phyloP scores from a whole-genome alignment of 371 early-diverging fungal genomes.

The Mortierella sp. region DNA sequence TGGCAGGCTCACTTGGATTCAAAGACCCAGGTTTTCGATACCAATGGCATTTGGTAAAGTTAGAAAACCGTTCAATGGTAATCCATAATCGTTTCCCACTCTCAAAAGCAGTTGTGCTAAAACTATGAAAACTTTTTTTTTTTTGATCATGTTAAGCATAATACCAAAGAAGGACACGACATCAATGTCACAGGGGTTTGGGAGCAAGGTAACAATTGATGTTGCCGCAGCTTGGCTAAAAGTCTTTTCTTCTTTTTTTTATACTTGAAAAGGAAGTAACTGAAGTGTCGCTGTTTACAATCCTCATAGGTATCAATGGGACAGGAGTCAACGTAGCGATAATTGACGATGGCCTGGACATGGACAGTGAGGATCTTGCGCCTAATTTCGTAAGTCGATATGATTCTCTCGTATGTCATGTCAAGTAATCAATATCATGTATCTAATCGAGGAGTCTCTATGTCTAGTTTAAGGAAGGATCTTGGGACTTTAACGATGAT shows the following conservation, averaged over 20 bases:
- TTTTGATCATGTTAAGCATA: slow-evolving; percentile 70
- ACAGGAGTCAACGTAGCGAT: slow-evolving; percentile 87
- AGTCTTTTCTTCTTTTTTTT: no score
- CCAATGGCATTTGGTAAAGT: slow-evolving; percentile 88
- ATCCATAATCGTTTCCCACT: no score
- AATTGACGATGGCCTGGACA: slow-evolving; percentile 96
- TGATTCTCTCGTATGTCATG: not conserved
- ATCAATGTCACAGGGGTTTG: slow-evolving; percentile 95
- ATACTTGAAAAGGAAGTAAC: no score
- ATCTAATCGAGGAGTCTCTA: not conserved
- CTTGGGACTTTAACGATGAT: slow-evolving; percentile 94
- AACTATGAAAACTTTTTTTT: no score
- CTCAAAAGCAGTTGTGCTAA: no score
- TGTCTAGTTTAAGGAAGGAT: slow-evolving; percentile 81
- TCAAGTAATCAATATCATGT: not conserved
- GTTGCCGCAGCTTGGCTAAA: no score
- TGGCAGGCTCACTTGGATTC: slow-evolving; percentile 59
- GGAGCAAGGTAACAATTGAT: no score
- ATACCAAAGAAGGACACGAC: slow-evolving; percentile 81
- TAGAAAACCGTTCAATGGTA: slow-evolving; percentile 82
- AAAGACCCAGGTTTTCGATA: slow-evolving; percentile 80
- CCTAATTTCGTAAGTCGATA: slow-evolving; percentile 83
- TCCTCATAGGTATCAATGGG: slow-evolving; percentile 92
- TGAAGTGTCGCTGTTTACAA: slow-evolving; percentile 87
- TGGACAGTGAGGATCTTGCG: slow-evolving; percentile 82